A percentile compares a stretch with the other conserved stretches of the same genome.
These are phyloP conservation scores for Vicia faba DNA, from an alignment of 306 rosid species.

Conservation along the genomic window DNA sequence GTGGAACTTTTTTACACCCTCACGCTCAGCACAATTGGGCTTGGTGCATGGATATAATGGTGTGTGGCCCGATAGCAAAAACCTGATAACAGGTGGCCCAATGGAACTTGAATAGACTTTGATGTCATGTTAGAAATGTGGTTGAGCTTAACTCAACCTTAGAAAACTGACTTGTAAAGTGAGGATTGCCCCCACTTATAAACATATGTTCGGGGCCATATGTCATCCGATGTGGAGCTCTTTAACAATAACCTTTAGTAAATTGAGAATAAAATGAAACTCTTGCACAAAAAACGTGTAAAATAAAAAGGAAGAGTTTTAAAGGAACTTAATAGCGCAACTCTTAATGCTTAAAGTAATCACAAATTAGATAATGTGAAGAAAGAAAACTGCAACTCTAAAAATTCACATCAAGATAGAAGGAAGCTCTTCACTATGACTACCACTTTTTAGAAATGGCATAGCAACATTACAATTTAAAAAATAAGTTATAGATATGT, in stretches of 20 bases:
- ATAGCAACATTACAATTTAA: neutral
- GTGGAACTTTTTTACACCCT: no score
- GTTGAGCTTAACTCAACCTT: no score
- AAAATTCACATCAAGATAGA: conserved; percentile 12
- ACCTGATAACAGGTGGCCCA: no score
- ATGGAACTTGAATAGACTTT: no score
- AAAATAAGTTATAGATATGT: conserved; percentile 7
- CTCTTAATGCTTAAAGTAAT: conserved; percentile 19
- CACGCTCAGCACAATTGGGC: no score
- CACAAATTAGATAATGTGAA: conserved; percentile 18
- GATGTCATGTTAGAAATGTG: no score
- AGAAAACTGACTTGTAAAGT: no score
- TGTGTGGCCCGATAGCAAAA: no score
- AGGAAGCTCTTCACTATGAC: conserved; percentile 1
- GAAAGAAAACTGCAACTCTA: conserved; percentile 15
- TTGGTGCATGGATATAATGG: no score
- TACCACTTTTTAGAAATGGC: neutral
- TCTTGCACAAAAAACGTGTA: conserved; percentile 5
- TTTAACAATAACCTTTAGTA: neutral
- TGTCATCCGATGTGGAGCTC: no score
- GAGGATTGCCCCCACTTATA: no score
- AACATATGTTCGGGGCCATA: no score
- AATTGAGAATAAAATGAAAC: conserved; percentile 17
- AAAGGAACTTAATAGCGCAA: conserved; percentile 20
- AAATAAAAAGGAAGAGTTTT: conserved; percentile 9